Evolutionary conservation across 495 filamentous ascomycete species (phyloP).

Genomic region (Venustampulla echinocandica): DNA sequence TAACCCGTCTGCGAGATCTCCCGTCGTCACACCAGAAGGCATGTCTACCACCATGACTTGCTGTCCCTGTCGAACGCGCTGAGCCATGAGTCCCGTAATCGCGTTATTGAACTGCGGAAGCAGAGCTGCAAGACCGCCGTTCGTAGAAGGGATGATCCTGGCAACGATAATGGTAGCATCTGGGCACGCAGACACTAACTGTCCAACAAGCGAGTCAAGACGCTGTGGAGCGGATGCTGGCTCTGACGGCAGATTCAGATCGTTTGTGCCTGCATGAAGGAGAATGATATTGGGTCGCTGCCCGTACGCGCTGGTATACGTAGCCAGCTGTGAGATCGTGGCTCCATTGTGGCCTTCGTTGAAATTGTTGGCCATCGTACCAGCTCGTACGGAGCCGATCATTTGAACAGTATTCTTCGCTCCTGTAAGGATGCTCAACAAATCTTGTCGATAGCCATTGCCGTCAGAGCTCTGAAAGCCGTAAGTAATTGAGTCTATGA

Average conservation of each 20-base stretch:
- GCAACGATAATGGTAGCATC: constrained; percentile 31
- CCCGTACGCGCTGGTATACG: constrained; percentile 21
- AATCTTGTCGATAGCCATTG: constrained; percentile 45
- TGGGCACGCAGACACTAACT: constrained; percentile 27
- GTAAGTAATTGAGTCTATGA: constrained; percentile 44
- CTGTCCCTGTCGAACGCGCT: constrained; percentile 15
- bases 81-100: constrained; percentile 22
- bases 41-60: constrained; percentile 29
- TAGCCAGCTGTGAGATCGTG: constrained; percentile 24
- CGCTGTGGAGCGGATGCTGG: constrained; percentile 24
- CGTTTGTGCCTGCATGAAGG: constrained; percentile 25
- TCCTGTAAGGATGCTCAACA: constrained; percentile 29
- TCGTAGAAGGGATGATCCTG: constrained; percentile 26
- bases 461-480: constrained; percentile 42
- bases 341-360: constrained; percentile 14
- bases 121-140: constrained; percentile 22
- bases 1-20: constrained; percentile 21
- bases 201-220: constrained; percentile 27
- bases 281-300: constrained; percentile 25
- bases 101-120: constrained; percentile 24
- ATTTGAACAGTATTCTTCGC: constrained; percentile 27
- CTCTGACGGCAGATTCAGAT: constrained; percentile 26
- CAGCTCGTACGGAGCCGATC: constrained; percentile 6
- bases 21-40: constrained; percentile 20
- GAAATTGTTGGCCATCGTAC: constrained; percentile 3